Conservation (phyloP, 768 basidiomycete genomes). For the Phylloporus arenicola region DNA sequence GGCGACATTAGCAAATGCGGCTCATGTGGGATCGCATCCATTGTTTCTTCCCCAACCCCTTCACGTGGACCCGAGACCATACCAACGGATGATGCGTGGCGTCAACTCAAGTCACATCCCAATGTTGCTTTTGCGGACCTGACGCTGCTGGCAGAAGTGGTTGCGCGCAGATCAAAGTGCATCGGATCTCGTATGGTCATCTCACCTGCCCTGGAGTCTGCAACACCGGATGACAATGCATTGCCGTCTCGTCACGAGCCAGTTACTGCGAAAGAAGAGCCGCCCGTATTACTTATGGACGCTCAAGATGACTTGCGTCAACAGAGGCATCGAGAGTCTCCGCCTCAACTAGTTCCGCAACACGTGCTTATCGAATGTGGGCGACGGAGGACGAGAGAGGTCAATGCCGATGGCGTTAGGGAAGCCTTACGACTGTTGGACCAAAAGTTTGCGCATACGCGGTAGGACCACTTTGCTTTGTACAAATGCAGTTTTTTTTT, state of each 20-base stretch:
- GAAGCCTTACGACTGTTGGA: conserved; percentile 76
- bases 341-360: conserved; percentile 53
- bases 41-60: conserved; percentile 19
- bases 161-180: conserved; percentile 76
- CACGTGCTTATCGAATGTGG: conserved; percentile 60
- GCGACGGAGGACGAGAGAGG: conserved; percentile 56
- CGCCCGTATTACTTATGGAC: conserved; percentile 46
- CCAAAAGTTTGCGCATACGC: conserved; percentile 45
- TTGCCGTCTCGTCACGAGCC: conserved; percentile 9
- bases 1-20: conserved; percentile 30
- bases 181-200: conserved; percentile 63
- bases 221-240: conserved; percentile 42
- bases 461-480: conserved; percentile 12
- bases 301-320: conserved; percentile 50
- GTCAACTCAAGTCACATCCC: conserved; percentile 79
- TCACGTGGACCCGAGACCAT: conserved; percentile 46
- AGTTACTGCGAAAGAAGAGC: conserved; percentile 20
- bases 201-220: conserved; percentile 46
- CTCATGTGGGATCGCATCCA: conserved; percentile 31
- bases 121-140: conserved; percentile 84
- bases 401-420: conserved; percentile 65
- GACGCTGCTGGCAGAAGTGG: conserved; percentile 80
- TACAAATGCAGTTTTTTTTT: background rate
- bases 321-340: conserved; percentile 37
- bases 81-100: conserved; percentile 80